Evolutionary conservation across 306 rosid species (phyloP).

Genomic region (Alnus glutinosa): DNA sequence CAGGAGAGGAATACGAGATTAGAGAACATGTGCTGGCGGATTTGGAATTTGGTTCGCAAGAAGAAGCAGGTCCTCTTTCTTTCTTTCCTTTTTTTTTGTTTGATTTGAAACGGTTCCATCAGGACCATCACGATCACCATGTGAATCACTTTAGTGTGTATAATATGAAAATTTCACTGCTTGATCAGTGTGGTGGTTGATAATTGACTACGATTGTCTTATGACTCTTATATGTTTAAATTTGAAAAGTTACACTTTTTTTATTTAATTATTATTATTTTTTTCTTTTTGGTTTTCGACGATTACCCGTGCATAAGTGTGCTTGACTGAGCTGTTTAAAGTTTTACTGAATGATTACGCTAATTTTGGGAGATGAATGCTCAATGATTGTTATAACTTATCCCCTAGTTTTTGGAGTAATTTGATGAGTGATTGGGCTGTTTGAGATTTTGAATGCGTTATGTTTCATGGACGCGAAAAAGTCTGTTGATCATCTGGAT

Average conservation of each 20-base stretch:
- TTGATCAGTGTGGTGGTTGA: not conserved
- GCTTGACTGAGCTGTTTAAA: not conserved
- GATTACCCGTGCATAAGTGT: not conserved
- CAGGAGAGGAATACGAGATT: constrained; percentile 66
- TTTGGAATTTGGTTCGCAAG: constrained; percentile 69
- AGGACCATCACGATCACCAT: too few species aligned
- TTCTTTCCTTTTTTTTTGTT: not conserved
- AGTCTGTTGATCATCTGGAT: too few species aligned
- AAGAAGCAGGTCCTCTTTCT: constrained; percentile 53
- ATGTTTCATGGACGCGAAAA: not conserved
- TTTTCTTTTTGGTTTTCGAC: not conserved
- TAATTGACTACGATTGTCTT: not conserved
- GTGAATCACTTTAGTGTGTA: not conserved
- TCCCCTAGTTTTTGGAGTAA: not conserved
- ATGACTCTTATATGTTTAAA: too few species aligned
- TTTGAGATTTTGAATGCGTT: not conserved
- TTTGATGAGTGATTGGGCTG: not conserved
- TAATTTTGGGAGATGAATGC: not conserved
- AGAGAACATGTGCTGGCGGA: constrained; percentile 71
- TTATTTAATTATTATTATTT: too few species aligned
- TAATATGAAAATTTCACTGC: not conserved
- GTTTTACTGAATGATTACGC: not conserved
- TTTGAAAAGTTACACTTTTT: not conserved
- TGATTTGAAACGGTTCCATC: not conserved
- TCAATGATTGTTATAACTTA: not conserved